Conservation (phyloP, 768 basidiomycete genomes). For the Suillus americanus region DNA sequence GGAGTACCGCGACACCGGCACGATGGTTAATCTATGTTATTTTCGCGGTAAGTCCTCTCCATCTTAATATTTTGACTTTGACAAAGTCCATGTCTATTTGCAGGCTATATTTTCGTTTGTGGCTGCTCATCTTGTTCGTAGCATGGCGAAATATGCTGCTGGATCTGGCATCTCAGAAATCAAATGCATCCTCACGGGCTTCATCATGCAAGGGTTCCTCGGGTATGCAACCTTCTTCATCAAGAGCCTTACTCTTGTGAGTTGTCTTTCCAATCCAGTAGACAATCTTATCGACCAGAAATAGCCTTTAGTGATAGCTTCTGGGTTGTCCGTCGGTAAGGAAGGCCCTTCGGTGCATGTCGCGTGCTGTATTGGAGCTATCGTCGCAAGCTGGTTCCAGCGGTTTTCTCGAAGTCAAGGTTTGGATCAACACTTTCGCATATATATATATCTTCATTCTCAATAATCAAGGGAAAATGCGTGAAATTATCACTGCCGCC, state of each 20-base stretch:
- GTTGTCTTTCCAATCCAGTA: constrained; percentile 26
- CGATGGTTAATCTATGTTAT: constrained; percentile 85
- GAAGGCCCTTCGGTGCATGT: constrained; percentile 99
- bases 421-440: constrained; percentile 33
- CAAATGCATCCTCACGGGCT: constrained; percentile 96
- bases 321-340: constrained; percentile 95
- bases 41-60: constrained; percentile 70
- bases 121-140: constrained; percentile 85
- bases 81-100: constrained; percentile 7
- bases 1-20: constrained; percentile 71
- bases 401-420: constrained; percentile 88
- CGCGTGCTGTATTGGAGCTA: constrained; percentile 88
- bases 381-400: constrained; percentile 83
- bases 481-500: constrained; percentile 91
- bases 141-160: constrained; percentile 91
- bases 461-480: constrained; percentile 59
- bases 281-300: constrained; percentile 16
- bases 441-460: constrained; percentile 13
- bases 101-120: constrained; percentile 82
- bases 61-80: not conserved
- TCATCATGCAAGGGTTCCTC: constrained; percentile 95
- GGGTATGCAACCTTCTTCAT: constrained; percentile 88
- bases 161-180: constrained; percentile 99
- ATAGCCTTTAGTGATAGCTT: constrained; percentile 95
- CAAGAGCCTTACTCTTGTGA: constrained; percentile 90